These are phyloP conservation scores for Brassica carinata DNA, from an alignment of 345 rosid genomes.

Conservation along the genomic window DNA sequence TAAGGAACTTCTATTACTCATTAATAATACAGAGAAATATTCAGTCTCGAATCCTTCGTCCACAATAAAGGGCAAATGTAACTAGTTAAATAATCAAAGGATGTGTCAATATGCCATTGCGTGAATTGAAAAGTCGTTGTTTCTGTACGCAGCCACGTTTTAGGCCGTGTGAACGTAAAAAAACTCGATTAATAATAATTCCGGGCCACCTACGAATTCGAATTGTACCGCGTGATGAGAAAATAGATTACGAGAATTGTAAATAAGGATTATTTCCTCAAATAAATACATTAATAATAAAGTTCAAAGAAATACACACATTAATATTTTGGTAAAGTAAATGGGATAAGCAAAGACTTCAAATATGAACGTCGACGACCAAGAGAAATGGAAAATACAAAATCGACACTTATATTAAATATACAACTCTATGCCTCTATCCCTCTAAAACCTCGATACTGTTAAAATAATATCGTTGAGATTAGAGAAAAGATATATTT, in stretches of 20 bases:
- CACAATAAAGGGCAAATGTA: neutral
- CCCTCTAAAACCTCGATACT: neutral
- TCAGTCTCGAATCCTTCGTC: too few species aligned
- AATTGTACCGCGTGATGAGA: neutral
- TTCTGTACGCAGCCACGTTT: neutral
- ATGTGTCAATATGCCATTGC: conserved; percentile 13
- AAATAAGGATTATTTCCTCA: neutral
- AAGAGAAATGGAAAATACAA: neutral
- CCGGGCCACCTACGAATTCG: neutral
- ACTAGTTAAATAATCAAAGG: conserved; percentile 22
- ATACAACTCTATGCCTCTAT: neutral
- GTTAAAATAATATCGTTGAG: neutral
- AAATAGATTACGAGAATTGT: neutral
- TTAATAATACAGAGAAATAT: too few species aligned
- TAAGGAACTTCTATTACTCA: too few species aligned
- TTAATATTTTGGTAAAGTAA: neutral
- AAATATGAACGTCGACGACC: neutral
- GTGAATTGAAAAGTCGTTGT: neutral
- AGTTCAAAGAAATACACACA: neutral
- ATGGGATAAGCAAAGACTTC: neutral
- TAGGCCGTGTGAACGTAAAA: neutral
- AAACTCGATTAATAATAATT: neutral
- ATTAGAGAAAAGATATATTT: neutral
- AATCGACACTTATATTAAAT: neutral
- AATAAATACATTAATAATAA: neutral